Conservation (phyloP, 169 alveolate species). For the Babesia ovata region DNA sequence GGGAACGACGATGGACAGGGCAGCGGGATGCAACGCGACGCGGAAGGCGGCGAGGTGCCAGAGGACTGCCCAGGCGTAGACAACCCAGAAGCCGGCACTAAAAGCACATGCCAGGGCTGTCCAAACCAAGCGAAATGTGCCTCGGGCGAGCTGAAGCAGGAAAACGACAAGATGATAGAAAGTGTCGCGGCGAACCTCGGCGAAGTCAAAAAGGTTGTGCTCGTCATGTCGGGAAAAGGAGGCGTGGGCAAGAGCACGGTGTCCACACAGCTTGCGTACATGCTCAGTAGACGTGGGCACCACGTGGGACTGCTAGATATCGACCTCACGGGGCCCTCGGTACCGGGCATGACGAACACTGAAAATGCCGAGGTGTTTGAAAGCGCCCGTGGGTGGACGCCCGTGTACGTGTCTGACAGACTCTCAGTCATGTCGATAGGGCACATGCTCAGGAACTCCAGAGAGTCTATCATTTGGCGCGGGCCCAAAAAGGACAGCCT, state of each 20-base stretch:
- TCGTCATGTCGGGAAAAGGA: conserved; percentile 97
- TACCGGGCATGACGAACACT: conserved; percentile 94
- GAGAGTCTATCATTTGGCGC: conserved; percentile 97
- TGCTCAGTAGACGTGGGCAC: conserved; percentile 77
- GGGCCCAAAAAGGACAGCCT: conserved; percentile 96
- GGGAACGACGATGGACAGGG: not conserved
- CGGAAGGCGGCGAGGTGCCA: conserved; percentile 58
- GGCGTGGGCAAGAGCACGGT: conserved; percentile 99
- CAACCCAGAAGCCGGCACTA: conserved; percentile 67
- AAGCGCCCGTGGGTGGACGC: conserved; percentile 96
- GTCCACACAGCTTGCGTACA: conserved; percentile 91
- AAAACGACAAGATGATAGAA: conserved; percentile 45
- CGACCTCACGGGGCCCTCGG: conserved; percentile 98
- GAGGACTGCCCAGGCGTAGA: conserved; percentile 79
- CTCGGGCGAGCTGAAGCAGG: conserved; percentile 85
- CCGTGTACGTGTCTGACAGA: conserved; percentile 92
- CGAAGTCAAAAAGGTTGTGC: conserved; percentile 85
- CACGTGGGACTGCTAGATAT: conserved; percentile 95
- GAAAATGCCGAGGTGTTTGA: conserved; percentile 91
- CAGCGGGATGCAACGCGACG: not conserved
- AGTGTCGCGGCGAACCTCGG: conserved; percentile 78
- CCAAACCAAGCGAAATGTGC: conserved; percentile 94
- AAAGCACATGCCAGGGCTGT: conserved; percentile 95
- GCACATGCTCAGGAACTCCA: conserved; percentile 90
- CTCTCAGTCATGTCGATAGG: conserved; percentile 97